phyloP scores from a whole-genome alignment of 345 rosid genomes.

The Populus alba region DNA sequence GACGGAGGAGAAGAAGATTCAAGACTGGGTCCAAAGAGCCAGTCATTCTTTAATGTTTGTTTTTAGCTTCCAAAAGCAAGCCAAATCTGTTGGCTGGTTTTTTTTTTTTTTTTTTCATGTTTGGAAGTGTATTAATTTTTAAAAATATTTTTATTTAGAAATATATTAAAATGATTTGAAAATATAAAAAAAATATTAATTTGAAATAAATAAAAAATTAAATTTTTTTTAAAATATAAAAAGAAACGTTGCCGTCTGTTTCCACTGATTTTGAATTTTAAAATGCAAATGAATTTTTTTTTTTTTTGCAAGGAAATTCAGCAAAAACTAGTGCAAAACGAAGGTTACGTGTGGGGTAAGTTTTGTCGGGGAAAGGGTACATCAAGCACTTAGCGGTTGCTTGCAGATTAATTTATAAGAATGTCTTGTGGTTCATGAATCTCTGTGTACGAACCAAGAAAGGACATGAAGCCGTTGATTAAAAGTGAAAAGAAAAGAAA shows the following conservation, averaged over 20 bases:
- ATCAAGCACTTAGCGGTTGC: background rate
- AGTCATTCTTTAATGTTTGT: too few relatives aligned
- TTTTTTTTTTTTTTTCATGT: background rate
- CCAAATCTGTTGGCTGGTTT: constrained; percentile 25
- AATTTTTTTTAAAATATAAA: too few relatives aligned
- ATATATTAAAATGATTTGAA: too few relatives aligned
- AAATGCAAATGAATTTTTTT: background rate
- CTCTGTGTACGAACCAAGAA: background rate
- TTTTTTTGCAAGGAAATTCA: background rate
- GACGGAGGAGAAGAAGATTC: too few relatives aligned
- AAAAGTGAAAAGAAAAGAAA: too few relatives aligned
- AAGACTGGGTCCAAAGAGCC: background rate
- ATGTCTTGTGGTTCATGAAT: too few relatives aligned
- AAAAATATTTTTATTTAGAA: too few relatives aligned
- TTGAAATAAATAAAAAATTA: too few relatives aligned
- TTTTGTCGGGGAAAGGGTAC: background rate
- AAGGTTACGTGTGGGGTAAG: background rate
- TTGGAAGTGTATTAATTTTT: too few relatives aligned
- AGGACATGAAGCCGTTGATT: background rate
- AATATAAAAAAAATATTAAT: too few relatives aligned
- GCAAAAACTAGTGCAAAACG: background rate
- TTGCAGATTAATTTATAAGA: background rate
- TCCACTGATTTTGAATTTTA: constrained; percentile 3
- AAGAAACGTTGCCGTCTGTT: constrained; percentile 14
- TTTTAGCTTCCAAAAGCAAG: constrained; percentile 4